Percentiles rank a stretch among this genome's conserved stretches.
These are phyloP conservation scores for Phyllosticta citrichinensis DNA, from an alignment of 2,329 filamentous ascomycete species.

Conservation along the genomic window DNA sequence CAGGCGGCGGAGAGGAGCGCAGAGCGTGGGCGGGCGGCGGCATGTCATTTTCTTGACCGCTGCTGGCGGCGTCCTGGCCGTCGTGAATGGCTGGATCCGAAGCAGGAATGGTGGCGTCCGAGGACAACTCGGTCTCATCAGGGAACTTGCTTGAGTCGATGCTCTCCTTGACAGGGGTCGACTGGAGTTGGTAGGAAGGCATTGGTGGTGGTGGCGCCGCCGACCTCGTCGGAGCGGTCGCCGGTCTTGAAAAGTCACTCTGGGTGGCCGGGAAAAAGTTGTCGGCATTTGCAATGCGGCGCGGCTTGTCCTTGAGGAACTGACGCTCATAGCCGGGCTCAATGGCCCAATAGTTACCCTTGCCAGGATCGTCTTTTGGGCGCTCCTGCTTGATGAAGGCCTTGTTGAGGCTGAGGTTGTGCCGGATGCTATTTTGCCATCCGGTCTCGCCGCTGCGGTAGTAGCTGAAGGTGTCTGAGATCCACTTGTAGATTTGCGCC, in stretches of 20 bases:
- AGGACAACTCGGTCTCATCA: slow-evolving; percentile 40
- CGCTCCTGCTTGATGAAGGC: slow-evolving; percentile 92
- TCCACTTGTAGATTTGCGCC: slow-evolving; percentile 98
- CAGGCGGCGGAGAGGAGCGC: slow-evolving; percentile 59
- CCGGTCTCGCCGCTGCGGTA: slow-evolving; percentile 73
- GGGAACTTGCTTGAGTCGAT: slow-evolving; percentile 42
- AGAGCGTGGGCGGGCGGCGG: slow-evolving; percentile 38
- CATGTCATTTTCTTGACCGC: slow-evolving; percentile 22
- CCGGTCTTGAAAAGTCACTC: slow-evolving; percentile 24
- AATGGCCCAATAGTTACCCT: slow-evolving; percentile 96
- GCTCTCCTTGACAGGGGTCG: slow-evolving; percentile 26
- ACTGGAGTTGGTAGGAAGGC: slow-evolving; percentile 4
- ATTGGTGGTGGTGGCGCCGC: slow-evolving; percentile 3
- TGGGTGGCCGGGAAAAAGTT: slow-evolving; percentile 23
- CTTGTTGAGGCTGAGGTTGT: slow-evolving; percentile 95
- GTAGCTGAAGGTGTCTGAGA: slow-evolving; percentile 86
- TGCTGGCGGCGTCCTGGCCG: slow-evolving; percentile 29
- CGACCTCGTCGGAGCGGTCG: slow-evolving; percentile 26
- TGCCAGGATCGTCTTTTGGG: slow-evolving; percentile 93
- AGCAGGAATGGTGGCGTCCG: slow-evolving; percentile 42
- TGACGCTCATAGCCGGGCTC: slow-evolving; percentile 79
- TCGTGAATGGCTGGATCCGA: slow-evolving; percentile 41
- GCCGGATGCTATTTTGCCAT: slow-evolving; percentile 98
- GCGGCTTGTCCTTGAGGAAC: slow-evolving; percentile 80
- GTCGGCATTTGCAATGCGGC: slow-evolving; percentile 40